phyloP scores from a whole-genome alignment of 306 rosid genomes.

The Castanea sativa region DNA sequence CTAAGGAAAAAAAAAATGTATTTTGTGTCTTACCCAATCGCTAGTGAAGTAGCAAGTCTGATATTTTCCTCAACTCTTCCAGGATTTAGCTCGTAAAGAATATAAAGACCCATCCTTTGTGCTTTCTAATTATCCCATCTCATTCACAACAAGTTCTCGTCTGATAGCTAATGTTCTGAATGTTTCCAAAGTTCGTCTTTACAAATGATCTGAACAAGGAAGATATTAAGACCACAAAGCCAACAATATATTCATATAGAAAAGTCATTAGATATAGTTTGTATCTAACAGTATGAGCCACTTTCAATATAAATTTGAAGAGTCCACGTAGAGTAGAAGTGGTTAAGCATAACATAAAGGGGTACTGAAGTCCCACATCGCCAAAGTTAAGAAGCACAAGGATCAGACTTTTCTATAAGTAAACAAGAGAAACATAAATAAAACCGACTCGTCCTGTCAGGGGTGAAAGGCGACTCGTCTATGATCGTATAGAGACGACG shows the following conservation, averaged over 20 bases:
- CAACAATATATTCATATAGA: neutral
- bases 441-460: slow-evolving; percentile 54
- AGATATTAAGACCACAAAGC: neutral
- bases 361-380: neutral
- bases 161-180: neutral
- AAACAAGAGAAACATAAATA: accelerated
- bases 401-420: slow-evolving; percentile 9
- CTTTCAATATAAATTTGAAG: neutral
- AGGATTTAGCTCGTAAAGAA: neutral
- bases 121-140: neutral
- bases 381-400: neutral
- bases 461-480: slow-evolving; percentile 61
- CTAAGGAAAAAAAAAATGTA: no score
- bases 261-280: neutral
- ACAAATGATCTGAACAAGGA: no score
- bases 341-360: no score
- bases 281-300: neutral
- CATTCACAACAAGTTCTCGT: no score
- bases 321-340: neutral
- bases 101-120: neutral
- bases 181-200: neutral
- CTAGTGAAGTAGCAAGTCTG: neutral
- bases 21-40: neutral
- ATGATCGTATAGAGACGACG: slow-evolving; percentile 75
- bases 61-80: neutral